Percentiles rank a stretch among this genome's conserved stretches.
Conservation (phyloP, 164 flowering plant species). For the Vitis vinifera region DNA sequence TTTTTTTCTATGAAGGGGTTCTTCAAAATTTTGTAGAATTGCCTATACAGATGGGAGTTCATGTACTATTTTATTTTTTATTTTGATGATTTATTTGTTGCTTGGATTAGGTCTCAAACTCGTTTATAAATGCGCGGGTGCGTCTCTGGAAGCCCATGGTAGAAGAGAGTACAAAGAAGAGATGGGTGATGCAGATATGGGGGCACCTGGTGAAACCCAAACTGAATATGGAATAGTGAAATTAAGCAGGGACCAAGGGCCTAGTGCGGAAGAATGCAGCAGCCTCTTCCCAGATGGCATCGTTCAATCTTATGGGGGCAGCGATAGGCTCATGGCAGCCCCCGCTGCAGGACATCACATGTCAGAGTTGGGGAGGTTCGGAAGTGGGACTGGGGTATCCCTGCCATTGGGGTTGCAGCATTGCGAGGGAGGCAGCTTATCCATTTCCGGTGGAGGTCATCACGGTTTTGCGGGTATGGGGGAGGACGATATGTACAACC, state of each 20-base stretch:
- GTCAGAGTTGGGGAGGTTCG: conserved; percentile 70
- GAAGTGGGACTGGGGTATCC: conserved; percentile 66
- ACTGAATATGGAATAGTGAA: conserved; percentile 36
- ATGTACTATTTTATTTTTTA: neutral
- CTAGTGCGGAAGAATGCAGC: conserved; percentile 26
- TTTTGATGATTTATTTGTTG: neutral
- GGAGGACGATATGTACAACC: conserved; percentile 49
- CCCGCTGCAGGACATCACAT: conserved; percentile 49
- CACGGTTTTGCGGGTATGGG: conserved; percentile 50
- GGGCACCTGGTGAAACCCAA: conserved; percentile 24
- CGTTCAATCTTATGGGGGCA: conserved; percentile 35
- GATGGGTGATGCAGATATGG: conserved; percentile 51
- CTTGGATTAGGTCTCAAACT: conserved; percentile 75
- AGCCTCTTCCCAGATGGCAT: conserved; percentile 44
- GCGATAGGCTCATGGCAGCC: conserved; percentile 53
- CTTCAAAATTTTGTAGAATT: no score
- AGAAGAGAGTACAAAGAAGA: conserved; percentile 98
- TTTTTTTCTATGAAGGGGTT: no score
- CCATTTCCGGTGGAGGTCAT: conserved; percentile 39
- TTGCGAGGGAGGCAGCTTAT: conserved; percentile 49
- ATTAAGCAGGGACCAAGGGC: conserved; percentile 33
- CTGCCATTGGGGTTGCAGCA: conserved; percentile 87
- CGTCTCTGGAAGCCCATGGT: conserved; percentile 99
- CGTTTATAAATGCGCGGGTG: conserved; percentile 95
- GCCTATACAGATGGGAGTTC: no score